A percentile compares a stretch with the other conserved stretches of the same genome.
Conservation (phyloP, 2,329 filamentous ascomycete species). For the Bipolaris gigantea region DNA sequence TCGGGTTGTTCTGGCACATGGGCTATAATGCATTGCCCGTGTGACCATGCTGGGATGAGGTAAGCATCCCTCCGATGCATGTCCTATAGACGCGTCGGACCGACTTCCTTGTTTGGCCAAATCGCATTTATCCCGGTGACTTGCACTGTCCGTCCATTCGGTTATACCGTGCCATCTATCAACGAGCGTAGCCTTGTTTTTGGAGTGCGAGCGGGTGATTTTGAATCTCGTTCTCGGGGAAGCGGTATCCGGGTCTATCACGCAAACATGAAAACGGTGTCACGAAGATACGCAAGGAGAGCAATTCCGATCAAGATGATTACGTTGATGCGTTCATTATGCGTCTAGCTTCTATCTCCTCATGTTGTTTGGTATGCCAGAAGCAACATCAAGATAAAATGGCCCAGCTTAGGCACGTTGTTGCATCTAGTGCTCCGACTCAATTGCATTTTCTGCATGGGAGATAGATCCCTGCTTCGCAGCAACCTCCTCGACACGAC, state of each 20-base stretch:
- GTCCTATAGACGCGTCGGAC: background rate
- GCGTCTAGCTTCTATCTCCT: no score
- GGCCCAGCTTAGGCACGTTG: background rate
- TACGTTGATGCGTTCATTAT: no score
- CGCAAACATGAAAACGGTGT: no score
- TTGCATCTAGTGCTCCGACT: background rate
- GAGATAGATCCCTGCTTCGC: conserved; percentile 50
- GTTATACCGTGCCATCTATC: background rate
- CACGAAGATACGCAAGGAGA: no score
- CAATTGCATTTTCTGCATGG: conserved; percentile 17
- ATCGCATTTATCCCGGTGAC: background rate
- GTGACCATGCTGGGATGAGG: background rate
- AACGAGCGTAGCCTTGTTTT: background rate
- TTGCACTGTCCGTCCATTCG: background rate
- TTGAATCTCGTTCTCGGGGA: background rate
- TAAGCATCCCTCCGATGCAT: background rate
- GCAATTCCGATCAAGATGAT: no score
- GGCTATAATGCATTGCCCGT: background rate
- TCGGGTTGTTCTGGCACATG: background rate
- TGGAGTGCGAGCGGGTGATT: background rate
- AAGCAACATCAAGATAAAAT: background rate
- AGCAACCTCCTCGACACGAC: conserved; percentile 59
- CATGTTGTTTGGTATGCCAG: background rate
- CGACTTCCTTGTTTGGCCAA: background rate
- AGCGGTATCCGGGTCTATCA: background rate